Evolutionary conservation across 495 filamentous ascomycete species (phyloP).

Genomic region (Parathielavia appendiculata): DNA sequence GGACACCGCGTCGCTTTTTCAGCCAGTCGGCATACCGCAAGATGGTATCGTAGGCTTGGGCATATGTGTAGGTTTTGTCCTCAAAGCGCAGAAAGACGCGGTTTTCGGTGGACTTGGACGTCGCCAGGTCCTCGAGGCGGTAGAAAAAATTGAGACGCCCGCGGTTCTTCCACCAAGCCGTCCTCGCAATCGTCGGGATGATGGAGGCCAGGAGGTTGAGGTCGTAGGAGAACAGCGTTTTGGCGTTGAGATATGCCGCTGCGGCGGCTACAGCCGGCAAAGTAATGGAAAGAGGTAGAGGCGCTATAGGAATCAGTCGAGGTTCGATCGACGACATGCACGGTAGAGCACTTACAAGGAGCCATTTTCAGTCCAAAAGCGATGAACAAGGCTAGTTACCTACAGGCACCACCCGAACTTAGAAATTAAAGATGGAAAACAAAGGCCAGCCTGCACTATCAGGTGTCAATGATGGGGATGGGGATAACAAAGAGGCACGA

Average conservation of each 20-base stretch:
- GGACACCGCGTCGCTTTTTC: slow-evolving; percentile 61
- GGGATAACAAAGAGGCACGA: neutral
- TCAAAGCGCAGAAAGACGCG: slow-evolving; percentile 67
- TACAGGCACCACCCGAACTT: neutral
- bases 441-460: neutral
- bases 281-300: slow-evolving; percentile 49
- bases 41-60: slow-evolving; percentile 67
- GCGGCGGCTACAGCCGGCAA: slow-evolving; percentile 61
- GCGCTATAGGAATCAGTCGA: slow-evolving; percentile 8
- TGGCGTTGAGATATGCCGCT: slow-evolving; percentile 78
- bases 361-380: too few species aligned
- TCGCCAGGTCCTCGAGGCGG: slow-evolving; percentile 63
- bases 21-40: slow-evolving; percentile 82
- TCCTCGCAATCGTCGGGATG: slow-evolving; percentile 39
- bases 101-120: slow-evolving; percentile 50
- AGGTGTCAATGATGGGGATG: neutral
- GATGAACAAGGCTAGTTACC: neutral
- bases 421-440: neutral
- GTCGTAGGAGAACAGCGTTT: slow-evolving; percentile 64
- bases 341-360: neutral
- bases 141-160: slow-evolving; percentile 77
- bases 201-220: slow-evolving; percentile 47
- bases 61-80: slow-evolving; percentile 71
- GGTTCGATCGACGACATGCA: neutral
- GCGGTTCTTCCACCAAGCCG: slow-evolving; percentile 43